Percentiles rank a stretch among this genome's conserved stretches.
Conservation (phyloP, 2,329 filamentous ascomycete genomes). For the Alternaria hordeiaustralica region DNA sequence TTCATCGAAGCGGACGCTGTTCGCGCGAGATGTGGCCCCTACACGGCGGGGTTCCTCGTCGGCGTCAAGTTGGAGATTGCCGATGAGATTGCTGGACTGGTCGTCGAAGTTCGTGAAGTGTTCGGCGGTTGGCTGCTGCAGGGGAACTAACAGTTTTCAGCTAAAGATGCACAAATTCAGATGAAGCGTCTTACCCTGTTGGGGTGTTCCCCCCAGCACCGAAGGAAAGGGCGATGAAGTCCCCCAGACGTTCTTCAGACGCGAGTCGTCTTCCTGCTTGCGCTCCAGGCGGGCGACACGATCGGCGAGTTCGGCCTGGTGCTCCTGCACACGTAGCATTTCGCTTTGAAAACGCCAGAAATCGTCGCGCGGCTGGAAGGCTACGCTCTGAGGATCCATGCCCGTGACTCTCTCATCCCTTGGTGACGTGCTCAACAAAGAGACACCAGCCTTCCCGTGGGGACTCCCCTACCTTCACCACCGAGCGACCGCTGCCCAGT, state of each 20-base stretch:
- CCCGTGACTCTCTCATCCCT: slow-evolving; percentile 43
- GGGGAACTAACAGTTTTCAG: slow-evolving; percentile 65
- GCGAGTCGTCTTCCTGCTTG: slow-evolving; percentile 67
- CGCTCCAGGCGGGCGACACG: slow-evolving; percentile 67
- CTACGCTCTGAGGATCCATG: slow-evolving; percentile 69
- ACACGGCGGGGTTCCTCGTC: slow-evolving; percentile 86
- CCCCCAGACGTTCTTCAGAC: slow-evolving; percentile 85
- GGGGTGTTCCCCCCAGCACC: slow-evolving; percentile 79
- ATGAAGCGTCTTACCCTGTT: slow-evolving; percentile 71
- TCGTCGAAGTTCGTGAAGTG: slow-evolving; percentile 91
- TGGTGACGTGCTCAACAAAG: slow-evolving; percentile 26
- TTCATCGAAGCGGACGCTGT: slow-evolving; percentile 97
- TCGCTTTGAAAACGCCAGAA: slow-evolving; percentile 70
- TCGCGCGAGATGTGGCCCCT: slow-evolving; percentile 87
- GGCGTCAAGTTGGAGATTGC: slow-evolving; percentile 81
- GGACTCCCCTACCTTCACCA: slow-evolving; percentile 18
- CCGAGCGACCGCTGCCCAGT: slow-evolving; percentile 18
- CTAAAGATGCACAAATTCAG: neutral
- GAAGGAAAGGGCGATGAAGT: slow-evolving; percentile 87
- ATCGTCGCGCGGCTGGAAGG: slow-evolving; percentile 69
- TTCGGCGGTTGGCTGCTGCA: slow-evolving; percentile 80
- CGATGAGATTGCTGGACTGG: slow-evolving; percentile 78
- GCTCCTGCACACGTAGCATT: slow-evolving; percentile 65
- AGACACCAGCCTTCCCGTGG: slow-evolving; percentile 26
- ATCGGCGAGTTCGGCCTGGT: slow-evolving; percentile 67